These are phyloP conservation scores for Vaccinium darrowii DNA, from an alignment of 148 eudicot species.

Conservation along the genomic window DNA sequence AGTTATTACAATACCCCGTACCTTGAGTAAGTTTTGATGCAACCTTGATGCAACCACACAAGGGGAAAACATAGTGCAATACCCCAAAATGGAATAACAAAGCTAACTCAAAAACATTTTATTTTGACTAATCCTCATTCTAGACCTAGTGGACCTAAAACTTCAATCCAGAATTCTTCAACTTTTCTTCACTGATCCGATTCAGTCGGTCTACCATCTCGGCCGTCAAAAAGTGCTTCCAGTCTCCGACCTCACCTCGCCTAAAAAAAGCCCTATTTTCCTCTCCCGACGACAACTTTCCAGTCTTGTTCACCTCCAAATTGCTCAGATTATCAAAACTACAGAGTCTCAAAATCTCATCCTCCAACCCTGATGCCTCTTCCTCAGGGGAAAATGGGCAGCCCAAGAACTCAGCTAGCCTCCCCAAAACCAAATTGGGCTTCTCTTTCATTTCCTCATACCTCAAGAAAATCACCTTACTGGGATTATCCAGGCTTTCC, in stretches of 20 bases:
- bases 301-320: conserved; percentile 31
- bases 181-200: conserved; percentile 8
- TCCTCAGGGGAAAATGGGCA: conserved; percentile 24
- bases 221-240: conserved; percentile 10
- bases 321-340: conserved; percentile 26
- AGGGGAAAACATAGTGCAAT: background rate
- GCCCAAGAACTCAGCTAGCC: conserved; percentile 31
- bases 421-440: conserved; percentile 15
- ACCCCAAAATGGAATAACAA: background rate
- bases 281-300: background rate
- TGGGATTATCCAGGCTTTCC: conserved; percentile 22
- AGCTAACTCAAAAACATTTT: background rate
- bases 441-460: conserved; percentile 31
- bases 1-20: too few species aligned
- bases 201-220: conserved; percentile 15
- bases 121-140: background rate
- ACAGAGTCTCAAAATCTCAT: conserved; percentile 24
- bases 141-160: conserved; percentile 13
- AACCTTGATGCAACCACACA: background rate
- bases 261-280: conserved; percentile 21
- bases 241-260: conserved; percentile 23
- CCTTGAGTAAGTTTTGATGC: too few species aligned
- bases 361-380: conserved; percentile 21
- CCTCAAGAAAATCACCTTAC: conserved; percentile 28
- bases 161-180: conserved; percentile 11